Evolutionary conservation across 192 early-diverging fungal species (phyloP).

Genomic region (Mortierella antarctica): DNA sequence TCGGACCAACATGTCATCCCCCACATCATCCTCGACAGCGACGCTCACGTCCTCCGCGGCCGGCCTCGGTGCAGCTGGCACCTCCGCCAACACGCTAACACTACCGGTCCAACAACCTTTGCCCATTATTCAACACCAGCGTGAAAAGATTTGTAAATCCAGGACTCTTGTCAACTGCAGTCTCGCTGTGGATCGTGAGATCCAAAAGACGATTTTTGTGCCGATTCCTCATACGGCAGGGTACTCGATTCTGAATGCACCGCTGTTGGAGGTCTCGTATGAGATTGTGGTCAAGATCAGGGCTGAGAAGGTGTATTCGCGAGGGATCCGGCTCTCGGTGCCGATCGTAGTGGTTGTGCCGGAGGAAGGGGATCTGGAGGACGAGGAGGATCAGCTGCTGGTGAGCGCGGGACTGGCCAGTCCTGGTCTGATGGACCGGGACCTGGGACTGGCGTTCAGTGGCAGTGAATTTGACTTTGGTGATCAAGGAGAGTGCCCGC

Average conservation of each 20-base stretch:
- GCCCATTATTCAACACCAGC: slow-evolving; percentile 43
- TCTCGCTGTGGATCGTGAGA: slow-evolving; percentile 44
- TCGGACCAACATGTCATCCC: slow-evolving; percentile 13
- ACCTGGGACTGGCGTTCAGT: slow-evolving; percentile 29
- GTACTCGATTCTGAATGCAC: slow-evolving; percentile 48
- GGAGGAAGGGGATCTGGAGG: slow-evolving; percentile 36
- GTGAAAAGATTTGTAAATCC: slow-evolving; percentile 42
- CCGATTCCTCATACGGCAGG: slow-evolving; percentile 25
- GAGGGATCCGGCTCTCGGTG: slow-evolving; percentile 14
- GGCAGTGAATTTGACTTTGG: slow-evolving; percentile 47
- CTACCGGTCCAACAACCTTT: neutral
- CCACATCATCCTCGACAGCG: slow-evolving; percentile 10
- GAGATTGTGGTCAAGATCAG: slow-evolving; percentile 52
- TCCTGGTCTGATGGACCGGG: neutral
- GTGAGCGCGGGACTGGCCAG: slow-evolving; percentile 14
- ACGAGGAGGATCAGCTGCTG: slow-evolving; percentile 34
- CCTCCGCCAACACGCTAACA: no score
- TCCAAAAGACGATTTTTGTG: slow-evolving; percentile 49
- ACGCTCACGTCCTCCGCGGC: neutral
- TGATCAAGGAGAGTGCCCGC: slow-evolving; percentile 45
- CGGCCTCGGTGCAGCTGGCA: neutral
- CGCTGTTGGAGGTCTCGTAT: slow-evolving; percentile 42
- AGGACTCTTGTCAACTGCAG: slow-evolving; percentile 44
- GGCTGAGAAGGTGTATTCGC: slow-evolving; percentile 33
- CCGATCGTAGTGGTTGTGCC: slow-evolving; percentile 46